Base-by-base conservation (phyloP, 176 grass and related monocot genomes). In the Alloteropsis semialata region DNA sequence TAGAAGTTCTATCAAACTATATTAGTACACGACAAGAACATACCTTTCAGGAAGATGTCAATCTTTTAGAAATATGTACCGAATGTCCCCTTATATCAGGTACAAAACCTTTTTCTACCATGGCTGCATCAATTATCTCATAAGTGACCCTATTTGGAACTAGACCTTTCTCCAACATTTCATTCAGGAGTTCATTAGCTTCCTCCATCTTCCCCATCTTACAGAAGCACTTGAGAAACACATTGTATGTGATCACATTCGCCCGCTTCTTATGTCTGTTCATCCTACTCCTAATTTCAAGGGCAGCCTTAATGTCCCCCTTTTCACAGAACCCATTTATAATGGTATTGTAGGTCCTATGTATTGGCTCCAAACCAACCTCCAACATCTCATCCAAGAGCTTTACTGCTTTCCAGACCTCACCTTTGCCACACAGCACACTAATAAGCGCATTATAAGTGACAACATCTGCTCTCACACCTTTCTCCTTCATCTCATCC, bases 261-360 rank as follows among this genome's bases (percentile, higher is more conserved):
- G 90, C 71, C 55, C 46, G 79, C 77, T 93, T 98, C 72, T 85
- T 81, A 76, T 16, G 10, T 88, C 91, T 98, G 76, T 91, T 92
- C 92, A 98, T 98, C 82, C 90, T 95, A 67, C 63, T 41, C 61
- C 84, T 89, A 75, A 95, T 86, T 82, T 93, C 90, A 39, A 84
- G 72, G 81, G 92, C 96, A 79, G 78, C 80, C 48, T 78, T 91
- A 46, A 94, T 82, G 70, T 90, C 84, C 71, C 95, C 90, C 81
- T 93, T 98, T 53, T 88, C 92, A 84, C 96, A 98, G 30, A 90
- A 95, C 32, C 88, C 96, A 63, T 95, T 77, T 88, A 98, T 98
- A 65, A 98, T 72, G 65, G 84, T 88, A 80, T 98, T 97, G 62
- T 91, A 98, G 22, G 92, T 91, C 65, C 59, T 15, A 87, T 98